A percentile compares a stretch with the other conserved stretches of the same genome.
phyloP scores from a whole-genome alignment of 768 basidiomycete genomes.

The Antrodiella citrinella region DNA sequence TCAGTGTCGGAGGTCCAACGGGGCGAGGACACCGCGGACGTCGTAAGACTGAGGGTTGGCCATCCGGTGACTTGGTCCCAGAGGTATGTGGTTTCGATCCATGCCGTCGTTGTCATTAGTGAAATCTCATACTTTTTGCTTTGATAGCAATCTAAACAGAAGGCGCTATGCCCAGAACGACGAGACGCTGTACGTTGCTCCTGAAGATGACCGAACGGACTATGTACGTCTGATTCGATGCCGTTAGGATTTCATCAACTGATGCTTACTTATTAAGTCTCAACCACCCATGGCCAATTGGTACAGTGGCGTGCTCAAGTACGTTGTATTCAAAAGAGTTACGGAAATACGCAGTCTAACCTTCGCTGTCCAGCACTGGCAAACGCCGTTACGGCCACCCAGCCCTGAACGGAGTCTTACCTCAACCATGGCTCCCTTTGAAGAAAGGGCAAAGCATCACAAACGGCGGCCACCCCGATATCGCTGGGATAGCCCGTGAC shows the following conservation, averaged over 20 bases:
- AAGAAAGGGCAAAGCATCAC: slow-evolving; percentile 75
- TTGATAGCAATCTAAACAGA: slow-evolving; percentile 66
- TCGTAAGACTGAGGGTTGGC: slow-evolving; percentile 64
- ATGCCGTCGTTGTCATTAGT: no score
- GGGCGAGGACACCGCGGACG: slow-evolving; percentile 79
- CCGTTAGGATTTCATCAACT: slow-evolving; percentile 3
- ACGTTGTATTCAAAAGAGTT: slow-evolving; percentile 12
- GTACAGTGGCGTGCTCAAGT: slow-evolving; percentile 92
- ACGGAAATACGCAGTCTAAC: neutral
- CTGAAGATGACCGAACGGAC: slow-evolving; percentile 87
- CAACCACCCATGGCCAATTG: slow-evolving; percentile 97
- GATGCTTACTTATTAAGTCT: slow-evolving; percentile 41
- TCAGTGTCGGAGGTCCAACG: slow-evolving; percentile 85
- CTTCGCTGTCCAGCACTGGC: slow-evolving; percentile 55
- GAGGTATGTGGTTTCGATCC: slow-evolving; percentile 41
- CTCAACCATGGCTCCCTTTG: slow-evolving; percentile 90
- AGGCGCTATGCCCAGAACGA: slow-evolving; percentile 89
- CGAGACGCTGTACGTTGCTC: slow-evolving; percentile 91
- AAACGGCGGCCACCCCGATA: slow-evolving; percentile 37
- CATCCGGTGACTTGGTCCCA: slow-evolving; percentile 88
- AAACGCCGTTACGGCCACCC: slow-evolving; percentile 93
- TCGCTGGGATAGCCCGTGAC: slow-evolving; percentile 31
- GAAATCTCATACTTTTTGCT: neutral
- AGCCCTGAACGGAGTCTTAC: slow-evolving; percentile 86
- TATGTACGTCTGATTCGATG: slow-evolving; percentile 44